Evolutionary conservation across 495 filamentous ascomycete species (phyloP), one percentile per base, ranked within the genome.

Genomic region (Penicillium salamii): DNA sequence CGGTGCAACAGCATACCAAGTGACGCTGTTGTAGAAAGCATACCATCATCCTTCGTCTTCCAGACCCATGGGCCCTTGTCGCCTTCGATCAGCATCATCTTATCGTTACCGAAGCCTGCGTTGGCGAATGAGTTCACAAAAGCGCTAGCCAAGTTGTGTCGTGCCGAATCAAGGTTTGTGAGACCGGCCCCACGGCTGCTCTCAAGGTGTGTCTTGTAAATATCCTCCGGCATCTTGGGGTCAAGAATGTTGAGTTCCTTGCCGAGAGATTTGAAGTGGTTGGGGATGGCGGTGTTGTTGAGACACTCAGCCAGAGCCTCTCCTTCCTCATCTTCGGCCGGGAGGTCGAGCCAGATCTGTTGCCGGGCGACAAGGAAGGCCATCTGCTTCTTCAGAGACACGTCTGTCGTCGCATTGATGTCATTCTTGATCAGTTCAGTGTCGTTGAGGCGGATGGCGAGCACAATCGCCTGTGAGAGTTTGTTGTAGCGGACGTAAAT

Each of bases 171-270:
- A 26, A 95, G 82, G 61, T 96, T 96, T 14, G 91, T 97, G 66
- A 95, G 75, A 19, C 91, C 91, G 19, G 90, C 88, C 38, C 91
- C 91, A 39, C 93, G 82, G 50, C 84, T 93, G 74, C 87, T 97
- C 68, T 99, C 93, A 13, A 99, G 78, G 67, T 99, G 95, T 50
- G 90, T 95, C 78, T 99, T 99, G 78, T 99, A 99, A 57, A 99
- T 99, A 62, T 99, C 93, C 70, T 99, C 93, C 3, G 92, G 91
- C 50, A 89, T 91, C 70, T 96, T 96, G 14, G 93, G 93, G 38
- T 97, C 93, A 29, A 99, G 76, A 36, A 97, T 93, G 62, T 97
- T 97, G 43, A 99, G 79, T 60, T 97, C 93, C 69, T 97, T 97
- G 33, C 83, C 93, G 17, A 99, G 75, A 7, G 85, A 81, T 69